Evolutionary conservation across 139 green algal genomes (phyloP), one percentile per base, ranked within the genome.

Genomic region (Haematococcus sp.): DNA sequence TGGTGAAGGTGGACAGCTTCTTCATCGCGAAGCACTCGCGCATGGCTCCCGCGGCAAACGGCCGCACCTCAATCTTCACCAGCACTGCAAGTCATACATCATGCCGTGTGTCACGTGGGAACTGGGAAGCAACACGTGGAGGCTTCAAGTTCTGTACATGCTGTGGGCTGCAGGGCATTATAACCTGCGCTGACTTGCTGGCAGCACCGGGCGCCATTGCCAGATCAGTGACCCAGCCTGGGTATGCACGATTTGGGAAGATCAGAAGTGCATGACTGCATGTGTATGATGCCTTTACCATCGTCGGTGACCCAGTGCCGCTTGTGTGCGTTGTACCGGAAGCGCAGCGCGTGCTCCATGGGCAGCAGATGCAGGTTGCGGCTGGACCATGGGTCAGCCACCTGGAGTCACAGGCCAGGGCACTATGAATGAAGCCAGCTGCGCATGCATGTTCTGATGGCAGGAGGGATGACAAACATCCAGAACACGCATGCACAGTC

Each of bases 31-130:
- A 86, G 77, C 84, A 89, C 81, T 89, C 80, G 1, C 84, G 71
- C 84, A 89, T 89, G 44, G 80, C 81, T 19, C 84, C 84, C 28
- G 75, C 76, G 49, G 80, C 84, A 76, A 89, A 89, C 15, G 84
- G 80, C 59, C 75, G 71, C 20, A 32, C 31, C 74, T 89, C 84
- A 61, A 89, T 73, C 64, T 83, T 83, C 4, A 86, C 66, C 17
- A 89, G 59, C 69, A 89, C 83, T 77, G 77, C 33, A 33, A 49
- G 40, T 49, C 7, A 34, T 23, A 22, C 33, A 7, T 54, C 20
- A 33, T 32, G 63, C 13, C 22, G 33, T 27, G 63, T 34, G 11
- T 11, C 13, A 28, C 9, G 20, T 32, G 28, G 49, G 16, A 58
- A 58, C 17, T 16, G 19, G 49, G 49, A 22, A 17, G 56, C 56